These are phyloP conservation scores for Botrytis byssoidea DNA, from an alignment of 2,329 filamentous ascomycete species.

Conservation along the genomic window DNA sequence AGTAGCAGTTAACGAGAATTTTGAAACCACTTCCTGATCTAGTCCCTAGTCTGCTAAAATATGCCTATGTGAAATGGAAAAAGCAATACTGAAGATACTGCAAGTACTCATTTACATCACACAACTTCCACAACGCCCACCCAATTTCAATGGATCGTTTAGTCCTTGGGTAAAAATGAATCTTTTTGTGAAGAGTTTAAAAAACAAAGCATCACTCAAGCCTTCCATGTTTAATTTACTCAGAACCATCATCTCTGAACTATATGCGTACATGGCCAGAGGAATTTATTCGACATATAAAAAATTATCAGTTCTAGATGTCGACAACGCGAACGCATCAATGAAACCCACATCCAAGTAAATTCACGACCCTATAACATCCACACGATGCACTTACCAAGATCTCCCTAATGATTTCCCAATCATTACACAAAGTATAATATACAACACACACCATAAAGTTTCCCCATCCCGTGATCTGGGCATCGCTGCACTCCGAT, in stretches of 20 bases:
- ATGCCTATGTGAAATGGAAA: neutral
- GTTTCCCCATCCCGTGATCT: neutral
- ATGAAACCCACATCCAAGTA: neutral
- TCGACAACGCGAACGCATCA: neutral
- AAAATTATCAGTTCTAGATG: neutral
- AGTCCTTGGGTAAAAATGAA: neutral
- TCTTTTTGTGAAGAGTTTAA: fast-evolving
- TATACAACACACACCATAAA: neutral
- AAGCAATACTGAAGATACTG: neutral
- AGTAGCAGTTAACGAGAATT: neutral
- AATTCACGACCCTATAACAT: neutral
- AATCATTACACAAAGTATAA: neutral
- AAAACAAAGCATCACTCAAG: neutral
- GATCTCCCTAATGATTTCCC: neutral
- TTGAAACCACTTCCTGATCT: neutral
- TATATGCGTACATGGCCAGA: neutral
- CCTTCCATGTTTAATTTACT: neutral
- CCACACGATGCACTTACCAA: neutral
- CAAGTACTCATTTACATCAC: neutral
- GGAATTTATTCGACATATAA: neutral
- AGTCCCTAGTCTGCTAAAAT: too few relatives aligned
- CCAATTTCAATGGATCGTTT: neutral
- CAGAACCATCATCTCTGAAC: neutral
- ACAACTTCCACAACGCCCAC: neutral
- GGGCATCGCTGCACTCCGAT: neutral